phyloP scores from a whole-genome alignment of 75 land plant genomes.

The Adiantum capillusveneris region DNA sequence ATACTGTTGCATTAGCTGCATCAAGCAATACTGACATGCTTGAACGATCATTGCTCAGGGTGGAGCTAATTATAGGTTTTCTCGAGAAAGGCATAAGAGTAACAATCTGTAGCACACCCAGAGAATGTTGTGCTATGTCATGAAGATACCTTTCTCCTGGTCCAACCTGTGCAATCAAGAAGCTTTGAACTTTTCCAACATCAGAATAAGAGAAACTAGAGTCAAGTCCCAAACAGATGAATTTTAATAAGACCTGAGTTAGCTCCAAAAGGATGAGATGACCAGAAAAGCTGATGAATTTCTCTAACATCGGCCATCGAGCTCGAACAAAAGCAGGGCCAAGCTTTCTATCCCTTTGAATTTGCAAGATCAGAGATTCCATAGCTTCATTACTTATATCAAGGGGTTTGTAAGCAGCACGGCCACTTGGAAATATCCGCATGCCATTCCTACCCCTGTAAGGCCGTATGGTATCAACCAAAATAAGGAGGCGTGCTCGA shows the following conservation, averaged over 20 bases:
- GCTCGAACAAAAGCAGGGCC: conserved; percentile 90
- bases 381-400: conserved; percentile 95
- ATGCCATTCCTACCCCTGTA: conserved; percentile 61
- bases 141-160: conserved; percentile 89
- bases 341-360: conserved; percentile 89
- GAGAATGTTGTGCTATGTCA: conserved; percentile 88
- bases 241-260: conserved; percentile 71
- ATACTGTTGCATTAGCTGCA: conserved; percentile 71
- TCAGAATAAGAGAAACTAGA: no score
- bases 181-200: no score
- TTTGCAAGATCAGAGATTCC: conserved; percentile 68
- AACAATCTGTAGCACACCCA: conserved; percentile 91
- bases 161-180: conserved; percentile 70
- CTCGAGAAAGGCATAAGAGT: conserved; percentile 69
- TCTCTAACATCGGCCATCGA: conserved; percentile 81
- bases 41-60: conserved; percentile 79
- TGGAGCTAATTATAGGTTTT: conserved; percentile 56
- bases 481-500: conserved; percentile 84
- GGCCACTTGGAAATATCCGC: conserved; percentile 47
- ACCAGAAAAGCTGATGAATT: conserved; percentile 67
- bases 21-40: conserved; percentile 97
- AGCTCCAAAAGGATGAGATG: conserved; percentile 76
- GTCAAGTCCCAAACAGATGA: no score
- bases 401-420: conserved; percentile 87
- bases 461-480: conserved; percentile 90